Evolutionary conservation across 2,329 filamentous ascomycete species (phyloP).

Genomic region (Canariomyces notabilis): DNA sequence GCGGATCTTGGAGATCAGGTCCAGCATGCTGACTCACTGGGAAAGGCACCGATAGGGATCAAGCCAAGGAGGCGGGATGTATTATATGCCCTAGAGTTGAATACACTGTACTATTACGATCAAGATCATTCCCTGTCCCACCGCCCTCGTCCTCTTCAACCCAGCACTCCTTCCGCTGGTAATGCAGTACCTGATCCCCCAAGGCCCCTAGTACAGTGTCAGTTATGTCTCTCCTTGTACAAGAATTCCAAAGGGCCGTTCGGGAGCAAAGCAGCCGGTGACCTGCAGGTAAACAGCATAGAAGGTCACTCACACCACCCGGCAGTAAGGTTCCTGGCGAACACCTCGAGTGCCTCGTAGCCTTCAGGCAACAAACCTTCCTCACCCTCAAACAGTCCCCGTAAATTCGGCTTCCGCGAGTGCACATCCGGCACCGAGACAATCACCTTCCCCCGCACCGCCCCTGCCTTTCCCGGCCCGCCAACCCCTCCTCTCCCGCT

Average conservation of each 20-base stretch:
- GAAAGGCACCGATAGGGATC: neutral
- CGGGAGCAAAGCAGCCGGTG: too few relatives aligned
- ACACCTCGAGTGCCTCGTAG: constrained; percentile 66
- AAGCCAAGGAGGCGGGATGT: constrained; percentile 9
- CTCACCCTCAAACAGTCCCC: constrained; percentile 51
- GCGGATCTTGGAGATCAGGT: neutral
- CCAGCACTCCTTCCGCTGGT: constrained; percentile 58
- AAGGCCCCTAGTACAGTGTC: too few relatives aligned
- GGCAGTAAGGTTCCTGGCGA: constrained; percentile 66
- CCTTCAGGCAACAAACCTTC: constrained; percentile 44
- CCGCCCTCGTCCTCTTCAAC: constrained; percentile 16
- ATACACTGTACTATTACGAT: constrained; percentile 16
- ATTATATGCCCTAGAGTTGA: constrained; percentile 13
- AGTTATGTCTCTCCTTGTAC: too few relatives aligned
- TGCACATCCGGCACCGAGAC: constrained; percentile 70
- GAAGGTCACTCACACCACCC: too few relatives aligned
- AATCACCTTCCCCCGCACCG: constrained; percentile 48
- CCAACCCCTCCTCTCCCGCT: constrained; percentile 17
- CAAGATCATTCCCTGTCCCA: neutral
- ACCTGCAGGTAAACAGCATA: too few relatives aligned
- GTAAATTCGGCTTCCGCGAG: constrained; percentile 71
- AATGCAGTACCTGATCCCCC: constrained; percentile 69
- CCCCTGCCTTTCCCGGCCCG: neutral
- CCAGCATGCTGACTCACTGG: neutral
- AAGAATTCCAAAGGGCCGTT: too few relatives aligned